Evolutionary conservation across 2,329 filamentous ascomycete genomes (phyloP), one percentile per base, ranked within the genome.

Genomic region (Calonectria crousiana): DNA sequence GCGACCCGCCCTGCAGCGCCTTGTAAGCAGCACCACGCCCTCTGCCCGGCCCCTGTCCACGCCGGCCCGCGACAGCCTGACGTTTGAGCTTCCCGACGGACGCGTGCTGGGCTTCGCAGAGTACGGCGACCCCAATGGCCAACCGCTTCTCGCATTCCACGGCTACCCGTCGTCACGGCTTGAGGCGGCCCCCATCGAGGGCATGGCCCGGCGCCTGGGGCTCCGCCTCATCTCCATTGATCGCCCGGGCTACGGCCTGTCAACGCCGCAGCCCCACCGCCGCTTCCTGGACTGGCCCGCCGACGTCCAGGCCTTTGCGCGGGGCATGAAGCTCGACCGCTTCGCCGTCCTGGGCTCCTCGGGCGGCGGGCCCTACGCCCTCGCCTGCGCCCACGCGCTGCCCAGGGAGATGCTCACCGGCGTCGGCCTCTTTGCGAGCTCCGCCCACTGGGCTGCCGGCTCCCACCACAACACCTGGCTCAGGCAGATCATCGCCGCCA

Each of bases 241-340:
- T 68, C 82, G 87, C 1, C 86, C 87, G 1, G 87, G 87, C 9
- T 85, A 84, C 38, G 87, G 86, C 9, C 75, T 86, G 3, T 87
- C 85, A 5, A 81, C 85, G 3, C 81, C 81, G 14, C 82, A 84
- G 72, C 80, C 83, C 13, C 74, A 71, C 9, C 81, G 84, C 16
- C 78, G 64, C 18, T 76, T 86, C 20, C 52, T 81, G 18, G 82
- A 86, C 76, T 85, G 82, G 79, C 78, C 84, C 0, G 74, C 64
- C 58, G 84, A 87, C 72, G 81, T 86, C 11, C 68, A 72, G 6
- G 79, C 73, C 0, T 81, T 86, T 58, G 81, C 83, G 1, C 66
- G 72, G 8, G 76, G 75, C 53, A 75, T 82, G 49, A 20, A 71
- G 1, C 71, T 85, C 8, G 3, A 70, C 0, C 68, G 70, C 0